Evolutionary conservation across 202 grass and related monocot genomes (phyloP), one percentile per base, ranked within the genome.

Genomic region (Digitaria exilis): DNA sequence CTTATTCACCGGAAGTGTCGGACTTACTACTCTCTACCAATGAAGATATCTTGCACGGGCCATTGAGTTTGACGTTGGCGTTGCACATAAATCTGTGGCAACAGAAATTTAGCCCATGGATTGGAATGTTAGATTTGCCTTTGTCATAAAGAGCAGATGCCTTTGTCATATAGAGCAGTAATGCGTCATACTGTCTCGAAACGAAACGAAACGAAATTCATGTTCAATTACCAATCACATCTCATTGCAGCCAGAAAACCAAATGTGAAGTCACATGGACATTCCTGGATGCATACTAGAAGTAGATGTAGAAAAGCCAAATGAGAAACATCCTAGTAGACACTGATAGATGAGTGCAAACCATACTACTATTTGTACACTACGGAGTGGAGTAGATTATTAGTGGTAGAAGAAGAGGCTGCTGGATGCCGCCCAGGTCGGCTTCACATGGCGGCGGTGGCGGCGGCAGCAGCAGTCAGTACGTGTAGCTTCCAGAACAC

Each of bases 401-500:
- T 37, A 37, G 35, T 37, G 35, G n/a, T n/a, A 34, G 35, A 37
- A 37, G 35, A 37, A 37, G 35, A 3, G 6, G 35, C 35, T 4
- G 35, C 52, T 39, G 13, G 63, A 65, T 37, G 31, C 56, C 4
- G 54, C 0, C 2, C 16, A 7, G 4, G 9, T 13, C 28, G 3
- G 30, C 12, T n/a, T 81, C 71, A 85, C 25, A 84, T 84, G 4
- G 46, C 48, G 25, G 81, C 81, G 72, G 71, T 1, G 55, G 55
- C 65, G 0, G 63, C 70, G 0, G 75, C 56, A 2, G 66, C 28
- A 41, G 51, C 32, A 12, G 52, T 14, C 72, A 50, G 3, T 24
- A 22, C 72, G 63, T 94, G 76, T 32, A 92, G 39, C 49, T 13
- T 82, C 84, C 83, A 77, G 83, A 92, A 95, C 2, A 95, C 85